Evolutionary conservation across 805 yeast species (phyloP), one percentile per base, ranked within the genome.

Genomic region (Yarrowia hollandica): DNA sequence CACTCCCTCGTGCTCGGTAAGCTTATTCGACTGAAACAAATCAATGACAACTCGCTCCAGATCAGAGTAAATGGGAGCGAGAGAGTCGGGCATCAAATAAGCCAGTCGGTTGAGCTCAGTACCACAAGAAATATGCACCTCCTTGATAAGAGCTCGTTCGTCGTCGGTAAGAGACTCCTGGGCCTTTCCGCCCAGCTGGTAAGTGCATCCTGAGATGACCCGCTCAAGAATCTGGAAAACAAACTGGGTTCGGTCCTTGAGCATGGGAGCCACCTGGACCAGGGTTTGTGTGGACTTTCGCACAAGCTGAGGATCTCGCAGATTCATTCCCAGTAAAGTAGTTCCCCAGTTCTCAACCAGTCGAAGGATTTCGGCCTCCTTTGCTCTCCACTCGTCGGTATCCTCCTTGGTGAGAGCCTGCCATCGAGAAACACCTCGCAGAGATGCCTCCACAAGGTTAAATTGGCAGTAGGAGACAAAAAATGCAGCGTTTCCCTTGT

Each of bases 371-470:
- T 77, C 79, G 68, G 88, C 50, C 19, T 90, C 44, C 81, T 74
- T 54, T 79, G 78, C 44, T 75, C 76, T 56, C 83, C 73, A 58
- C 82, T 70, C 76, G 54, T 83, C 84, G 60, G 79, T 78, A 41
- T 78, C 79, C 21, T 79, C 79, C 5, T 76, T 79, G 6, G 83
- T 82, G 33, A 37, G 58, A 15, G 90, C 83, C 66, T 89, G 83
- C 99, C 99, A 95, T 68, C 99, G 81, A 11, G 94, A 84, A 21
- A 95, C 85, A 33, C 98, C 99, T 61, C 96, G 81, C 30, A 94
- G 82, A 64, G 95, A 86, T 31, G 96, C 86, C 71, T 92, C 98
- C 23, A 90, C 88, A 22, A 90, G 82, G 68, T 84, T 85, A 62
- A 94, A 83, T 69, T 90, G 97, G 0, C 96, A 82, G 57, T 85